These are phyloP conservation scores for Hericium erinaceus DNA, from an alignment of 768 basidiomycete species.

Conservation along the genomic window DNA sequence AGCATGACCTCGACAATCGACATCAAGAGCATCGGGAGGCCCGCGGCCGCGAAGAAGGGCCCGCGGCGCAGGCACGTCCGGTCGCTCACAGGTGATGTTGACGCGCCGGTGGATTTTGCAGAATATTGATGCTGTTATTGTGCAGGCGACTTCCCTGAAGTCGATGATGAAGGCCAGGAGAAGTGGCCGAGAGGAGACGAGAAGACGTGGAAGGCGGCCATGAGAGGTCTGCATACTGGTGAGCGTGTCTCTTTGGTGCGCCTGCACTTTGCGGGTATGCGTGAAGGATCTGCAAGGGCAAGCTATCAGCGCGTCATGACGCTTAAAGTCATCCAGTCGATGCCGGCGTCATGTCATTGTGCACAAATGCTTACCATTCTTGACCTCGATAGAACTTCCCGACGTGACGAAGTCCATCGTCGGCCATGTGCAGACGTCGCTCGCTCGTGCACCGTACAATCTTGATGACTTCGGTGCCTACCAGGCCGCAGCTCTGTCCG, in stretches of 20 bases:
- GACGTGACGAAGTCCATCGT: slow-evolving; percentile 69
- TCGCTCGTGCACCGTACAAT: slow-evolving; percentile 88
- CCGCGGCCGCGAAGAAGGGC: background rate
- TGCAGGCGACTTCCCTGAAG: slow-evolving; percentile 73
- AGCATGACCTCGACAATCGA: slow-evolving; percentile 10
- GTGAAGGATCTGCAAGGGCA: no score
- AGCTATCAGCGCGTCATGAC: no score
- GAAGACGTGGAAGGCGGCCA: slow-evolving; percentile 56
- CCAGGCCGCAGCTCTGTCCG: slow-evolving; percentile 83
- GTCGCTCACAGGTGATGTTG: slow-evolving; percentile 42
- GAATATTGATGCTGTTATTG: background rate
- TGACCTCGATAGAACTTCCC: slow-evolving; percentile 35
- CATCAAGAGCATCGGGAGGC: slow-evolving; percentile 2
- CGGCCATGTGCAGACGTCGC: slow-evolving; percentile 77
- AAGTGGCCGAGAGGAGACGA: slow-evolving; percentile 83
- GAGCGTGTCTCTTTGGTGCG: slow-evolving; percentile 1
- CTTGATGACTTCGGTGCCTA: slow-evolving; percentile 82
- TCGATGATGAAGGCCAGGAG: slow-evolving; percentile 67
- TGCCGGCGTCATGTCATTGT: slow-evolving; percentile 1
- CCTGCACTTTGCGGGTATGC: background rate
- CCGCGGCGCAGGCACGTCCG: slow-evolving; percentile 13
- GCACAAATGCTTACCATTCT: background rate
- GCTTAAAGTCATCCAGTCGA: no score
- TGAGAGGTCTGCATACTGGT: slow-evolving; percentile 53
- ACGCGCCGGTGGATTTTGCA: background rate